Evolutionary conservation across 169 alveolate species (phyloP).

Genomic region (Cryptosporidium muris): DNA sequence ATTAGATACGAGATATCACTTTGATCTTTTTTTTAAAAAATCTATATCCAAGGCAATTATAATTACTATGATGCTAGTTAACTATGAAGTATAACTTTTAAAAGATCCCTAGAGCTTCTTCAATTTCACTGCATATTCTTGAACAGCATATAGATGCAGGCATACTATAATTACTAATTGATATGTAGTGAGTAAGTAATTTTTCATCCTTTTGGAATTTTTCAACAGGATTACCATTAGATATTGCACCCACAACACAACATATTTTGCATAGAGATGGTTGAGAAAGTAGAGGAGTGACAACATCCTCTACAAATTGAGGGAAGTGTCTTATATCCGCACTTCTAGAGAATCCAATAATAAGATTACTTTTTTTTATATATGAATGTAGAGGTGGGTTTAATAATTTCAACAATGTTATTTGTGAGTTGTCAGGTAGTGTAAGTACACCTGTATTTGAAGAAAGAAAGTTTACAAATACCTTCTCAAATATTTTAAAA

Average conservation of each 20-base stretch:
- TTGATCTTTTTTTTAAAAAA: too few relatives aligned
- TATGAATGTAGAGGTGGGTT: constrained; percentile 17
- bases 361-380: background rate
- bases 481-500: constrained; percentile 44
- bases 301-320: constrained; percentile 9
- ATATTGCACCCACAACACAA: constrained; percentile 44
- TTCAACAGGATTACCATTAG: background rate
- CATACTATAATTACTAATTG: constrained; percentile 29
- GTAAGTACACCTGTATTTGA: constrained; percentile 44
- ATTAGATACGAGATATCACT: background rate
- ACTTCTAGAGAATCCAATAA: constrained; percentile 36
- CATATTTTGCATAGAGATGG: background rate
- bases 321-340: constrained; percentile 23
- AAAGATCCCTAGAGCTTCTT: constrained; percentile 38
- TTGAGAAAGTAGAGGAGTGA: background rate
- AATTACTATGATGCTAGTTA: too few relatives aligned
- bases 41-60: too few relatives aligned
- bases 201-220: background rate
- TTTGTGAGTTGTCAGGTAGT: constrained; percentile 23
- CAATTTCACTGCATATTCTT: constrained; percentile 55
- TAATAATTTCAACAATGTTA: background rate
- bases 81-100: background rate
- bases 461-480: constrained; percentile 30
- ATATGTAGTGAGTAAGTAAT: constrained; percentile 27
- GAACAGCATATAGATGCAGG: constrained; percentile 61